These are phyloP conservation scores for Neoarthrinium moseri DNA, from an alignment of 2,329 filamentous ascomycete species.

Conservation along the genomic window DNA sequence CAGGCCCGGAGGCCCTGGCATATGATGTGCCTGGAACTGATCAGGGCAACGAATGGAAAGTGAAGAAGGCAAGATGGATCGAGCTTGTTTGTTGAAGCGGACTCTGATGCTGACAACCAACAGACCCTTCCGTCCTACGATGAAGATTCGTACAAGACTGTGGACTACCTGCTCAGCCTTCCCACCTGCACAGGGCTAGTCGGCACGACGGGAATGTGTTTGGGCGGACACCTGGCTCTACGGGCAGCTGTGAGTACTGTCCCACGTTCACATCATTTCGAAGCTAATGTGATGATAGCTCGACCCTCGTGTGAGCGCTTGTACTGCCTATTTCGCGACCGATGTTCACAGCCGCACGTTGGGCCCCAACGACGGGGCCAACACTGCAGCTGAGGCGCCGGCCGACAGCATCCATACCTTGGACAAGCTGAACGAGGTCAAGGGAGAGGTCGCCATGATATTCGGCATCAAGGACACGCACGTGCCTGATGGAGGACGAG, in stretches of 20 bases:
- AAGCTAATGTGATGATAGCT: slow-evolving; percentile 41
- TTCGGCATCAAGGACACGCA: slow-evolving; percentile 91
- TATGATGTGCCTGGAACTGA: slow-evolving; percentile 90
- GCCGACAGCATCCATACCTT: slow-evolving; percentile 48
- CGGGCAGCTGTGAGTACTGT: slow-evolving; percentile 54
- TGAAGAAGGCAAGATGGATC: slow-evolving; percentile 60
- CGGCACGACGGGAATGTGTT: slow-evolving; percentile 85
- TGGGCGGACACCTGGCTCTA: slow-evolving; percentile 81
- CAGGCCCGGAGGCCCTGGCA: slow-evolving; percentile 75
- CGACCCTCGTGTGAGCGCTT: slow-evolving; percentile 72
- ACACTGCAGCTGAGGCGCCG: slow-evolving; percentile 38
- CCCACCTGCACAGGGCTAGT: slow-evolving; percentile 79
- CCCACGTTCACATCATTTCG: neutral
- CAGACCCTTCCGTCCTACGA: slow-evolving; percentile 85
- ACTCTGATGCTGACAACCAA: neutral
- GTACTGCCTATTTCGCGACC: slow-evolving; percentile 88
- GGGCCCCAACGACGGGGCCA: slow-evolving; percentile 55
- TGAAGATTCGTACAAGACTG: slow-evolving; percentile 66
- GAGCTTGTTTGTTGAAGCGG: too few species aligned
- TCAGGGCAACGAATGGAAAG: slow-evolving; percentile 81
- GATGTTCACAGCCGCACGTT: slow-evolving; percentile 82
- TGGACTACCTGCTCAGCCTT: slow-evolving; percentile 69
- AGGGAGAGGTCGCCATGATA: slow-evolving; percentile 82
- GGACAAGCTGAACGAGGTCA: slow-evolving; percentile 61
- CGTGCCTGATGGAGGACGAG: slow-evolving; percentile 78